Evolutionary conservation across 768 basidiomycete species (phyloP).

Genomic region (Boletus eberwhitei): DNA sequence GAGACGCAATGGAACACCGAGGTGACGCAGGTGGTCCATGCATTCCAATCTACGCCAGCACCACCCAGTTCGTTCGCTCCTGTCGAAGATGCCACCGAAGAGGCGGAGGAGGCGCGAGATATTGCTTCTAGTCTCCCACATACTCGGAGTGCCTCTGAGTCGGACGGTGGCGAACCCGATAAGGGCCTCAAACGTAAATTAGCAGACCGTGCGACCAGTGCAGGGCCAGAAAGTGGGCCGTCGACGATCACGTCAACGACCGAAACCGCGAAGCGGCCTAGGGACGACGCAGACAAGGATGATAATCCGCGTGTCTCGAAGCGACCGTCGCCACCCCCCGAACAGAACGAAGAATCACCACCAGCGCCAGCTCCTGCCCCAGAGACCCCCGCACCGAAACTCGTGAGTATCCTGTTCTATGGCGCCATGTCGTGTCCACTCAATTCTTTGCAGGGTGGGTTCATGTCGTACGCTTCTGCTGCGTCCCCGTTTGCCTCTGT

Average conservation of each 20-base stretch:
- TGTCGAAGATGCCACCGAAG: conserved; percentile 22
- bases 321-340: conserved; percentile 68
- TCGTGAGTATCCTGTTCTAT: conserved; percentile 37
- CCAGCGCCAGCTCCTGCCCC: conserved; percentile 2
- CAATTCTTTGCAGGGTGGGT: conserved; percentile 50
- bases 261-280: conserved; percentile 52
- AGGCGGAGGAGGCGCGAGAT: conserved; percentile 32
- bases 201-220: conserved; percentile 63
- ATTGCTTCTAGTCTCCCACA: conserved; percentile 21
- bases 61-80: conserved; percentile 19
- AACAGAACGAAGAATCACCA: conserved; percentile 33
- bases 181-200: conserved; percentile 71
- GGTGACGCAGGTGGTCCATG: conserved; percentile 10
- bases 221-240: conserved; percentile 42
- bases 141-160: conserved; percentile 36
- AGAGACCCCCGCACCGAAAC: conserved; percentile 39
- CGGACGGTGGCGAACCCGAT: conserved; percentile 48
- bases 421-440: conserved; percentile 10
- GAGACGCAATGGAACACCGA: conserved; percentile 12
- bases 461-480: conserved; percentile 75
- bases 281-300: conserved; percentile 61
- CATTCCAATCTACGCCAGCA: conserved; percentile 8
- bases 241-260: conserved; percentile 21
- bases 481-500: conserved; percentile 72
- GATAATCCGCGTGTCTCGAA: conserved; percentile 60